Percentiles rank a stretch among this genome's conserved stretches.
phyloP scores from a whole-genome alignment of 2,329 filamentous ascomycete species.

The Cordyceps farinosa region DNA sequence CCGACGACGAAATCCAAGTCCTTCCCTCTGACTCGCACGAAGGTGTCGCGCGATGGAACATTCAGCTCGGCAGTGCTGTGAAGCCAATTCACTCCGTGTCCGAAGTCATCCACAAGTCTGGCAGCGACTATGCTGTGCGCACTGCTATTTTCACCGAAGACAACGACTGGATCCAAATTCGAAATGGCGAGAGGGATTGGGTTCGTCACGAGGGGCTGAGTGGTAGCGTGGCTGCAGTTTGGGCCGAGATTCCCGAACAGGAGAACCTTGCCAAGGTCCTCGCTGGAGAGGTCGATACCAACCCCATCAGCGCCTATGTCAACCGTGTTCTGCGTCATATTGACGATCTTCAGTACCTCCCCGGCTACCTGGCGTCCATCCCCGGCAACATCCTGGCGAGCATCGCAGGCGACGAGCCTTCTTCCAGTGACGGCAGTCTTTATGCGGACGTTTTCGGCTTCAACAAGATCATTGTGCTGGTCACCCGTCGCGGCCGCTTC shows the following conservation, averaged over 20 bases:
- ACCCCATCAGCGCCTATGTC: constrained; percentile 74
- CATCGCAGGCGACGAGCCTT: constrained; percentile 54
- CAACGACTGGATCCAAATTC: constrained; percentile 77
- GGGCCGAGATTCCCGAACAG: constrained; percentile 70
- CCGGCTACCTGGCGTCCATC: constrained; percentile 66
- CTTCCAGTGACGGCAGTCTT: constrained; percentile 44
- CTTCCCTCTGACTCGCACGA: constrained; percentile 73
- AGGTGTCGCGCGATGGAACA: constrained; percentile 70
- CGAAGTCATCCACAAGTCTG: constrained; percentile 73
- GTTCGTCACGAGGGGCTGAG: constrained; percentile 76
- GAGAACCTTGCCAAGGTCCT: constrained; percentile 76
- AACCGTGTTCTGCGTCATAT: constrained; percentile 82
- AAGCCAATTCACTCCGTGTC: constrained; percentile 66
- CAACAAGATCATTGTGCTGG: constrained; percentile 77
- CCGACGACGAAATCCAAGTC: constrained; percentile 67
- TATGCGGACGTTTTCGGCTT: constrained; percentile 78
- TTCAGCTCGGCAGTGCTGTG: constrained; percentile 44
- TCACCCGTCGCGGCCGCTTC: constrained; percentile 73
- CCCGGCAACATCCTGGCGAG: constrained; percentile 66
- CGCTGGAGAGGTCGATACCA: constrained; percentile 82
- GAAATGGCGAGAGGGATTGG: constrained; percentile 81
- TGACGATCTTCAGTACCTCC: constrained; percentile 72
- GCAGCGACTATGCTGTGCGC: constrained; percentile 70
- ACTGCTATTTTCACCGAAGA: constrained; percentile 65
- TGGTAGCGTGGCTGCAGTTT: constrained; percentile 74